Base-by-base conservation (phyloP, 441 rosid species). In the Erodium moschatum region DNA sequence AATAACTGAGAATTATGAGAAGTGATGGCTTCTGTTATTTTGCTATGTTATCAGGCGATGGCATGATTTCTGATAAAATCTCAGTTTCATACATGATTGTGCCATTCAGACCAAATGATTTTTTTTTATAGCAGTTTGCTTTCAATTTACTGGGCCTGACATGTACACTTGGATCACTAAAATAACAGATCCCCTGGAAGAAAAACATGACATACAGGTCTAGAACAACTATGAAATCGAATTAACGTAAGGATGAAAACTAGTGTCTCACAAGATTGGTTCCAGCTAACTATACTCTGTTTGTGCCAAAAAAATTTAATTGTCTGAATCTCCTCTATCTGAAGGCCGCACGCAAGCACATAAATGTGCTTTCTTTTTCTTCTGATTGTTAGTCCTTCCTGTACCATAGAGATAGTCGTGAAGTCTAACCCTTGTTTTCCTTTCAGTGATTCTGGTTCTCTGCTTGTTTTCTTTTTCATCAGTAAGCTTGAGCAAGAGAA, bases 271-370 rank as follows among this genome's bases (percentile, higher is more conserved):
- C 46, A 40, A 6, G 8, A 35, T 50, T 50, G 10, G 31, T 61
- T 16, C 31, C n/a, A 74, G 3, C 31, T 29, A 29, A 29, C 31
- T 29, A 29, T 20, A 56, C 70, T 71, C 29, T 52, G 18, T 71
- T 15, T 72, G 31, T 38, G 68, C 68, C 11, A 67, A 70, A 5
- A 48, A 61, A 60, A 65, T 66, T 60, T 40, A 54, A 65, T 24
- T 16, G 18, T 48, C 76, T 85, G 85, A 85, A 67, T 85, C 85
- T 19, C 86, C 84, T 48, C 68, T 82, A 0, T 87, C 84, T 0
- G 92, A 83, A 66, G 94, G 91, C 20, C 79, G 87, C 77, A 87
- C 77, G 16, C 97, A 94, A n/a, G 88, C 80, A 65, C 97, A 94
- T 60, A 91, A 89, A 40, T 73, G 81, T n/a, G 78, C 63, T 60